Evolutionary conservation across 441 rosid species (phyloP), one percentile per base, ranked within the genome.

Genomic region (Flueggea neowawraea): DNA sequence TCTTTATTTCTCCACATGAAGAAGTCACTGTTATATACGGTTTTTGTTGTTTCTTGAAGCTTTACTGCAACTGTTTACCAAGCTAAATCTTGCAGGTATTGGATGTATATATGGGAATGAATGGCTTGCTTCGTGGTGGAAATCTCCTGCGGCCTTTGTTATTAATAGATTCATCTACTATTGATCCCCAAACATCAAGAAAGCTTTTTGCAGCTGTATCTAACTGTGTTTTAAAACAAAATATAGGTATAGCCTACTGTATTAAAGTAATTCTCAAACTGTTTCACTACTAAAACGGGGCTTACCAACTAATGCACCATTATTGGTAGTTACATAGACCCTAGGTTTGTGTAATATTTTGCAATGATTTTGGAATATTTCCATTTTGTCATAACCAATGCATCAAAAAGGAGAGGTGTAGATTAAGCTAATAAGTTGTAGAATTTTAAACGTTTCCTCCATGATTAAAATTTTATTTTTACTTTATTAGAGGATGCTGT

Each of bases 101-200:
- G 82, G 86, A 90, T 69, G 97, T 89, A 64, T 94, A 87, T 78
- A 82, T 74, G 32, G 97, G 98, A 68, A 69, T 64, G 41, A 78
- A 83, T 75, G 97, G 97, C 63, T 68, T 94, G 80, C 93, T 90
- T 67, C 69, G 36, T 67, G 86, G 77, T 66, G 83, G 82, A 66
- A 85, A 76, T 68, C 63, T 73, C 45, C 67, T 89, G 58, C 79
- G 81, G 69, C 88, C 98, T 2, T 57, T 65, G 69, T 67, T 90
- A 75, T 80, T 94, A n/a, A 84, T 94, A 65, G 89, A 94, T 73
- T 94, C 95, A 57, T 94, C 97, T 54, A 90, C 97, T 51, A 82
- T 90, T 78, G 95, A 90, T 82, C 96, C 96, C 57, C 91, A 84
- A 57, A 84, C 87, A 10, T 90, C 97, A 6, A 82, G 95, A 67